phyloP scores from a whole-genome alignment of 2,329 filamentous ascomycete genomes.

The Trichophyton simii region DNA sequence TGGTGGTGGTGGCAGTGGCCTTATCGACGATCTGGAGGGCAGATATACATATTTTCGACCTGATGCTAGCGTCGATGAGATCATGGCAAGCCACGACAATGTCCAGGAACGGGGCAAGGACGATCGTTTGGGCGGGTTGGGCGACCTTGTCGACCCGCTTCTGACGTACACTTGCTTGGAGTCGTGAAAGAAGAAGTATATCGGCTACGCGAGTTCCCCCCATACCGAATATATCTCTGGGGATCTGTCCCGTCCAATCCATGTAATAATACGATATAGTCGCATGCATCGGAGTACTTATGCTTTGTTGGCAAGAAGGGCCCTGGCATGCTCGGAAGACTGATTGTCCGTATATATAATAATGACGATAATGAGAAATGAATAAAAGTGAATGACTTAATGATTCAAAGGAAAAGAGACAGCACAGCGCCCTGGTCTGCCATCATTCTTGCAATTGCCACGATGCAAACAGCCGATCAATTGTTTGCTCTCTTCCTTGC shows the following conservation, averaged over 20 bases:
- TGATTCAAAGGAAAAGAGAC: not conserved
- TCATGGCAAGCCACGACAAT: conserved; percentile 1
- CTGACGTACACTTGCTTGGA: conserved; percentile 17
- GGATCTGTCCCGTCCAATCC: not conserved
- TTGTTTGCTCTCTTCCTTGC: not conserved
- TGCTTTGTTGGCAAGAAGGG: too few relatives aligned
- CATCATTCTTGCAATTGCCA: not conserved
- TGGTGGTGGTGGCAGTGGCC: conserved; percentile 1
- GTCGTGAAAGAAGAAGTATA: not conserved
- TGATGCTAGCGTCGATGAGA: not conserved
- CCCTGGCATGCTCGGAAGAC: too few relatives aligned
- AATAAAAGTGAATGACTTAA: not conserved
- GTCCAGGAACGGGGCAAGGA: not conserved
- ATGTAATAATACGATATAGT: not conserved
- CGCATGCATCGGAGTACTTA: not conserved
- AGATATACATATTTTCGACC: not conserved
- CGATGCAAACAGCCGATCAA: not conserved
- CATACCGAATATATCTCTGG: not conserved
- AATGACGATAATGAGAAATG: not conserved
- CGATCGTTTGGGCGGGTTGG: conserved; percentile 5
- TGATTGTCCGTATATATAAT: too few relatives aligned
- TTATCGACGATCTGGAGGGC: conserved; percentile 5
- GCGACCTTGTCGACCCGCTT: conserved; percentile 25
- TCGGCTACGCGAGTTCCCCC: too few relatives aligned
- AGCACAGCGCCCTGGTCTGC: not conserved